Percentiles rank a stretch among this genome's conserved stretches.
Evolutionary conservation across 352 stramenopile genomes (phyloP).

Genomic region (Thalassiosira hispida): DNA sequence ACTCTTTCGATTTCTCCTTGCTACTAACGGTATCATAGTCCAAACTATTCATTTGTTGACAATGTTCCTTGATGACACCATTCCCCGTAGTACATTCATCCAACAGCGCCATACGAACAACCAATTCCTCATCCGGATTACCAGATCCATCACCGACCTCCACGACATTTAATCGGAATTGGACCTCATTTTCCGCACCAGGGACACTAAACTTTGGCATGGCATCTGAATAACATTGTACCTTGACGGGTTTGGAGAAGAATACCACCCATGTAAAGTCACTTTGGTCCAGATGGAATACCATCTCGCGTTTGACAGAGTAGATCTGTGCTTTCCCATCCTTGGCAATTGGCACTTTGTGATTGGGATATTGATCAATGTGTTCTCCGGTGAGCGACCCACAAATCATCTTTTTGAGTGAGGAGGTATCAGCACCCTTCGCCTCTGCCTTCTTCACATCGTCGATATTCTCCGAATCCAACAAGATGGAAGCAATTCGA

Average conservation of each 20-base stretch:
- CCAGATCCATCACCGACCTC: constrained; percentile 39
- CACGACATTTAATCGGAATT: constrained; percentile 43
- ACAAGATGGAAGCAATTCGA: constrained; percentile 34
- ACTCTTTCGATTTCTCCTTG: constrained; percentile 55
- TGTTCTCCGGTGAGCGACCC: constrained; percentile 43
- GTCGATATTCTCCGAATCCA: constrained; percentile 31
- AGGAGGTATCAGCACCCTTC: neutral
- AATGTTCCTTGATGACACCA: constrained; percentile 62
- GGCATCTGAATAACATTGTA: constrained; percentile 71
- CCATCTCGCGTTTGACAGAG: constrained; percentile 42
- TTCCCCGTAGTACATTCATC: constrained; percentile 81
- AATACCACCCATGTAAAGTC: constrained; percentile 85
- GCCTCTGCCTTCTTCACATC: neutral
- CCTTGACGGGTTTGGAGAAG: constrained; percentile 64
- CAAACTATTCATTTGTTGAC: constrained; percentile 32
- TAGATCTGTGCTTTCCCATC: constrained; percentile 32
- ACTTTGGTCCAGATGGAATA: constrained; percentile 53
- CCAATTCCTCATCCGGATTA: constrained; percentile 36
- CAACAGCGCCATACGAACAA: constrained; percentile 70
- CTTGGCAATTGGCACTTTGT: constrained; percentile 14
- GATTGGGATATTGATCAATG: constrained; percentile 34
- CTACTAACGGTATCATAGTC: constrained; percentile 54
- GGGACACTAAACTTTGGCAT: constrained; percentile 31
- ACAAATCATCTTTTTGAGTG: constrained; percentile 37
- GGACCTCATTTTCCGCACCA: constrained; percentile 15